These are phyloP conservation scores for Mariannaea elegans DNA, from an alignment of 2,329 filamentous ascomycete genomes.

Conservation along the genomic window DNA sequence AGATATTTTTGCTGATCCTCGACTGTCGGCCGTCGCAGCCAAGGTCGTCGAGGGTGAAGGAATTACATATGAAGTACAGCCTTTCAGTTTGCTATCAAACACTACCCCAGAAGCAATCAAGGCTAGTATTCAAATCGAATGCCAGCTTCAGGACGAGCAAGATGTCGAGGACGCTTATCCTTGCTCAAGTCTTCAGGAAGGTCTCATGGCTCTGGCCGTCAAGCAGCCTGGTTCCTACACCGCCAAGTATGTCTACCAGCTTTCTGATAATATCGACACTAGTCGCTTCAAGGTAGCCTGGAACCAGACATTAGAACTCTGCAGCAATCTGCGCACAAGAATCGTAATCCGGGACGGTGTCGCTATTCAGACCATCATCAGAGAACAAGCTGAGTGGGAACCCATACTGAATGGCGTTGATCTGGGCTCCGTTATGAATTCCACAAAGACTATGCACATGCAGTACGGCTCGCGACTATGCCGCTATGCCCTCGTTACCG, in stretches of 20 bases:
- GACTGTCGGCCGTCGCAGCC: not conserved
- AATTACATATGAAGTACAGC: not conserved
- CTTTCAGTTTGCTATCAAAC: not conserved
- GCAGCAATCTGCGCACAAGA: not conserved
- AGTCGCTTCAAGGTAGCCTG: not conserved
- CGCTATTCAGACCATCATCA: not conserved
- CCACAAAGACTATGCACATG: not conserved
- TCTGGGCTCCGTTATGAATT: not conserved
- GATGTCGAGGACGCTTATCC: conserved; percentile 46
- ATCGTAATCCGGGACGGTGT: not conserved
- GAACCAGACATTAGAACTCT: not conserved
- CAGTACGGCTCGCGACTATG: too few relatives aligned
- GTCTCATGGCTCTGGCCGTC: conserved; percentile 39
- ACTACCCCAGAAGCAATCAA: not conserved
- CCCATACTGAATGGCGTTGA: not conserved
- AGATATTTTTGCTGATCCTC: conserved; percentile 10
- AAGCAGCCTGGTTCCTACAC: conserved; percentile 21
- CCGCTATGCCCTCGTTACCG: not conserved
- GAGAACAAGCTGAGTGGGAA: not conserved
- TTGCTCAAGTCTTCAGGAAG: conserved; percentile 47
- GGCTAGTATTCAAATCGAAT: not conserved
- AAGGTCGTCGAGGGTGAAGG: not conserved
- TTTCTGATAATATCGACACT: not conserved
- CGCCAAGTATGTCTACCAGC: conserved; percentile 2
- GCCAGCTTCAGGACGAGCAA: not conserved